Evolutionary conservation across 805 yeast genomes (phyloP).

Genomic region (Metschnikowia noctiluminum): DNA sequence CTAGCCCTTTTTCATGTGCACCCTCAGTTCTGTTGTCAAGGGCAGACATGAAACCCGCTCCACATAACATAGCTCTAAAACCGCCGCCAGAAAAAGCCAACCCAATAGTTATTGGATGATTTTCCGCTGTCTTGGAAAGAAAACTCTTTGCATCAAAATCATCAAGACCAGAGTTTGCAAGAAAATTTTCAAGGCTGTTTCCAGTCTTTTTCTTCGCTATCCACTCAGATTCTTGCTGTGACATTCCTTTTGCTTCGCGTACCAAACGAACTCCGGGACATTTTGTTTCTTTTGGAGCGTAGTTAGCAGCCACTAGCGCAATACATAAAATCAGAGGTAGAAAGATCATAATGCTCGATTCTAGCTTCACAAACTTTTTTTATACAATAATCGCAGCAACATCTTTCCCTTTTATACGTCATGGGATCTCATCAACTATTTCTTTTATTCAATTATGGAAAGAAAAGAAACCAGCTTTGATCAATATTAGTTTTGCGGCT

Average conservation of each 20-base stretch:
- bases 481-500: neutral
- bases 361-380: too few relatives aligned
- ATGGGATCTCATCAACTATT: too few relatives aligned
- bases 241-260: conserved; percentile 6
- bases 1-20: conserved; percentile 9
- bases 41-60: conserved; percentile 10
- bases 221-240: conserved; percentile 7
- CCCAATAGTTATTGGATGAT: conserved; percentile 4
- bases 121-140: neutral
- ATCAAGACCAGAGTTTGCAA: conserved; percentile 5
- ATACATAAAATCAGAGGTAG: neutral
- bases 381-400: too few relatives aligned
- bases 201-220: neutral
- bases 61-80: conserved; percentile 11
- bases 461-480: neutral
- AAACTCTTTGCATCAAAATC: conserved; percentile 7
- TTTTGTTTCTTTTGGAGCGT: conserved; percentile 3
- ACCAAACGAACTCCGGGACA: conserved; percentile 10
- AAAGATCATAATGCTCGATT: neutral
- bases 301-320: neutral
- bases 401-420: too few relatives aligned
- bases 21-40: conserved; percentile 8
- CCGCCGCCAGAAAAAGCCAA: conserved; percentile 14
- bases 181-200: neutral
- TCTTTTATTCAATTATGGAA: neutral